Evolutionary conservation across 768 basidiomycete species (phyloP).

Genomic region (Termitomyces sp.): DNA sequence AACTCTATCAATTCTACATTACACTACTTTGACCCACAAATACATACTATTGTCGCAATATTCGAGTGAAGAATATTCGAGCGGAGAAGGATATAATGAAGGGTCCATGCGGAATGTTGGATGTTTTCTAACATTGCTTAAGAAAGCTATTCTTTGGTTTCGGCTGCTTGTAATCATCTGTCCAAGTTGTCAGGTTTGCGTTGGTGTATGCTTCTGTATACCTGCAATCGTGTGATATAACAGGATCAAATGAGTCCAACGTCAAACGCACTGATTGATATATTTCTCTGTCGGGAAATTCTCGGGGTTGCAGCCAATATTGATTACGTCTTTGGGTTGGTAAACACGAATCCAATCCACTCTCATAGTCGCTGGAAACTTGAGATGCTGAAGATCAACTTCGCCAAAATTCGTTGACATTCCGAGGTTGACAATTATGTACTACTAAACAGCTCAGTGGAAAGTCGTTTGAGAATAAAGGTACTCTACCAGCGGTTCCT

Average conservation of each 20-base stretch:
- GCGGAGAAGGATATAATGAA: neutral
- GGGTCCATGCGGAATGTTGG: neutral
- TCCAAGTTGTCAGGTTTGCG: slow-evolving; percentile 76
- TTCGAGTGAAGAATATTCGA: too few relatives aligned
- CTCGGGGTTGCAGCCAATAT: slow-evolving; percentile 81
- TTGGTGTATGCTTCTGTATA: slow-evolving; percentile 75
- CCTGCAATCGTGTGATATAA: slow-evolving; percentile 19
- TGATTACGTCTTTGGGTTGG: slow-evolving; percentile 62
- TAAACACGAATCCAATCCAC: slow-evolving; percentile 92
- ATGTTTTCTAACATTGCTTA: slow-evolving; percentile 43
- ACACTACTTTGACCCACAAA: neutral
- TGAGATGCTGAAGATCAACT: slow-evolving; percentile 66
- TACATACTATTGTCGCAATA: neutral
- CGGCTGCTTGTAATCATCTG: slow-evolving; percentile 52
- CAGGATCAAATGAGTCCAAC: neutral
- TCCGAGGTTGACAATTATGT: slow-evolving; percentile 81
- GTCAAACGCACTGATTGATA: slow-evolving; percentile 58
- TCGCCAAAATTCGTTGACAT: slow-evolving; percentile 72
- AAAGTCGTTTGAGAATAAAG: neutral
- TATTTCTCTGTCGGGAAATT: slow-evolving; percentile 78
- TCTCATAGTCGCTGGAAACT: slow-evolving; percentile 69
- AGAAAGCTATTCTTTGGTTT: slow-evolving; percentile 66
- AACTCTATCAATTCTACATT: neutral
- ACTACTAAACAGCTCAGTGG: slow-evolving; percentile 35
- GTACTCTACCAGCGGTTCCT: slow-evolving; percentile 74